These are phyloP conservation scores for Neopestalotiopsis sp. DNA, from an alignment of 2,329 filamentous ascomycete species.

Conservation along the genomic window DNA sequence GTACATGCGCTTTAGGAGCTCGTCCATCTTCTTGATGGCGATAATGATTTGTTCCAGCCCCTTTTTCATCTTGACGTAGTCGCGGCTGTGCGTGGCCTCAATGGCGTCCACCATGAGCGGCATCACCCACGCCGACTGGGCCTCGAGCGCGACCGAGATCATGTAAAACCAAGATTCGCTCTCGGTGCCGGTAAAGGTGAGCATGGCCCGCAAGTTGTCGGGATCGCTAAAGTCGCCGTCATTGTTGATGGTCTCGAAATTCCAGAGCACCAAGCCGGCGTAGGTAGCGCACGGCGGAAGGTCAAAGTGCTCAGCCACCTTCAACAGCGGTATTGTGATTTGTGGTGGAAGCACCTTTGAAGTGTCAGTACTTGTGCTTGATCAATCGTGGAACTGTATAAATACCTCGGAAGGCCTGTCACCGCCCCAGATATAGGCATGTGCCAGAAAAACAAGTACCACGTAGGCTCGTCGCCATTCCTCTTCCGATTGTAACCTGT, in stretches of 20 bases:
- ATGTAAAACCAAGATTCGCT: constrained; percentile 97
- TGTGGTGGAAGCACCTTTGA: constrained; percentile 69
- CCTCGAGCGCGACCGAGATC: constrained; percentile 89
- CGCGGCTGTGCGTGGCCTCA: constrained; percentile 64
- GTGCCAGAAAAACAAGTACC: constrained; percentile 77
- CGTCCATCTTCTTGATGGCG: constrained; percentile 71
- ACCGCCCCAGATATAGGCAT: constrained; percentile 90
- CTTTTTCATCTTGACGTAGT: constrained; percentile 64
- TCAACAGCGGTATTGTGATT: constrained; percentile 77
- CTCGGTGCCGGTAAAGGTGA: constrained; percentile 85
- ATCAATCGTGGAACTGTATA: neutral
- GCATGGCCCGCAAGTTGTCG: constrained; percentile 71
- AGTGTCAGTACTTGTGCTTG: neutral
- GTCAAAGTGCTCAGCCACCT: constrained; percentile 74
- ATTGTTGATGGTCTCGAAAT: constrained; percentile 66
- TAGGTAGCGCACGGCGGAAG: constrained; percentile 92
- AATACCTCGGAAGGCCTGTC: constrained; percentile 72
- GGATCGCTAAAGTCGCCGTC: constrained; percentile 66
- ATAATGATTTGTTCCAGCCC: constrained; percentile 69
- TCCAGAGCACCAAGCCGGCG: constrained; percentile 86
- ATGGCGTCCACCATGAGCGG: constrained; percentile 81
- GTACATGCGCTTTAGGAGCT: constrained; percentile 80
- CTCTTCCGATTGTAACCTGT: constrained; percentile 63
- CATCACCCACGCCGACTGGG: constrained; percentile 75
- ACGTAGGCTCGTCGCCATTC: constrained; percentile 86